Percentiles rank a stretch among this genome's conserved stretches.
These are phyloP conservation scores for Venturia oleaginea DNA, from an alignment of 2,329 filamentous ascomycete genomes.

Conservation along the genomic window DNA sequence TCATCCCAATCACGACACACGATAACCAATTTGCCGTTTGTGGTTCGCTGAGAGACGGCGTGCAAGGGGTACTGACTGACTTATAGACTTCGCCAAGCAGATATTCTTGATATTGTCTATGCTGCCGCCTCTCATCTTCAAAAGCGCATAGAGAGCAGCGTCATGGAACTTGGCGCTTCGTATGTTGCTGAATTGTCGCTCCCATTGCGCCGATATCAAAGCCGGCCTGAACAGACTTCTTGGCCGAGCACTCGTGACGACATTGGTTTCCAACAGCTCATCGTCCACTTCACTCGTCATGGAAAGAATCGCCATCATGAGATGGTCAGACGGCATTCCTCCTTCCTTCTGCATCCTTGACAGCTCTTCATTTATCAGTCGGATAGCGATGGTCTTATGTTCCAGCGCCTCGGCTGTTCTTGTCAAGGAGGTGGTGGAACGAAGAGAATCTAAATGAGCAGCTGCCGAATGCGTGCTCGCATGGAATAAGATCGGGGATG, in stretches of 20 bases:
- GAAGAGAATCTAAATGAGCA: constrained; percentile 1
- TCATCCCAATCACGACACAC: background rate
- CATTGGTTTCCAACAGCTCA: background rate
- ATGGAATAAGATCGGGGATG: background rate
- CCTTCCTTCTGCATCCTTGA: constrained; percentile 2
- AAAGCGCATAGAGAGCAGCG: background rate
- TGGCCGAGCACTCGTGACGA: background rate
- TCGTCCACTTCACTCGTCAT: constrained; percentile 7
- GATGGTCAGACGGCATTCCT: background rate
- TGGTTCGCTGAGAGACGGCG: background rate
- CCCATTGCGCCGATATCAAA: background rate
- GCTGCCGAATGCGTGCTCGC: constrained; percentile 2
- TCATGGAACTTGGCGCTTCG: background rate
- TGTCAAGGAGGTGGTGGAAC: background rate
- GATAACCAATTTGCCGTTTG: background rate
- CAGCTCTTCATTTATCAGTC: background rate
- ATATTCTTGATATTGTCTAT: background rate
- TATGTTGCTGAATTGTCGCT: background rate
- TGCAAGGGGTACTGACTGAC: constrained; percentile 1
- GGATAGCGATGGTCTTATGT: background rate
- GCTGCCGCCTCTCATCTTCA: background rate
- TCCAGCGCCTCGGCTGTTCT: background rate
- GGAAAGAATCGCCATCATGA: constrained; percentile 4
- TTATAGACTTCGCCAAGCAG: constrained; percentile 1
- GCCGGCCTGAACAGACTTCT: background rate